phyloP scores from a whole-genome alignment of 208 protist genomes.

The Trypanosoma melophagium region DNA sequence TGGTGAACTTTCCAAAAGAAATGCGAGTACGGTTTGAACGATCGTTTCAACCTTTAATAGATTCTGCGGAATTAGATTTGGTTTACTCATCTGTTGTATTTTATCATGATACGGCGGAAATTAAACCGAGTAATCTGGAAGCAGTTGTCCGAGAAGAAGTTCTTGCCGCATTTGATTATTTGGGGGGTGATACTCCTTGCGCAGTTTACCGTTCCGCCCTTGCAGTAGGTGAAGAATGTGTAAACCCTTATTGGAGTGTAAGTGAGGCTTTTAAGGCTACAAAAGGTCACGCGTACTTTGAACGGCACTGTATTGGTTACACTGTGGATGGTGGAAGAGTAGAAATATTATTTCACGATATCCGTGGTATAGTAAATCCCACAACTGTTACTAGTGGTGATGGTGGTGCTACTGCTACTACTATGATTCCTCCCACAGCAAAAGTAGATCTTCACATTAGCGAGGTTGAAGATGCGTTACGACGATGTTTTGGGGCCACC shows the following conservation, averaged over 20 bases:
- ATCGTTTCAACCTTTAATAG: constrained; percentile 33
- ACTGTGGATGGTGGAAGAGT: constrained; percentile 62
- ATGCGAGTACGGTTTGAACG: constrained; percentile 21
- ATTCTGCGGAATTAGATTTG: constrained; percentile 31
- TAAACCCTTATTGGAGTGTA: constrained; percentile 47
- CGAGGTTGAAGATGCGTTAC: constrained; percentile 22
- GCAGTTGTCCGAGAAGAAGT: constrained; percentile 37
- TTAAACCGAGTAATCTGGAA: constrained; percentile 30
- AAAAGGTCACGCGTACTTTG: constrained; percentile 34
- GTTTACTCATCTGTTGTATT: constrained; percentile 53
- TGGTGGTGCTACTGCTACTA: background rate
- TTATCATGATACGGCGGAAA: constrained; percentile 50
- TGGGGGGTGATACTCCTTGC: constrained; percentile 28
- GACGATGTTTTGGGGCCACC: constrained; percentile 36
- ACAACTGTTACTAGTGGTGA: background rate
- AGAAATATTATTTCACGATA: constrained; percentile 49
- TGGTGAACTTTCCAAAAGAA: constrained; percentile 62
- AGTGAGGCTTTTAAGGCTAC: constrained; percentile 30
- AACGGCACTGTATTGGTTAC: constrained; percentile 68
- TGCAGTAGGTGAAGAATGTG: constrained; percentile 40
- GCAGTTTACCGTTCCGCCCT: constrained; percentile 51
- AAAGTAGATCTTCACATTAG: constrained; percentile 2
- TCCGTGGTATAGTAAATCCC: constrained; percentile 46
- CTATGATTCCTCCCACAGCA: background rate
- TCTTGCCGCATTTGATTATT: constrained; percentile 49